These are phyloP conservation scores for Coemansia sp. DNA, from an alignment of 192 early-diverging fungal species.

Conservation along the genomic window DNA sequence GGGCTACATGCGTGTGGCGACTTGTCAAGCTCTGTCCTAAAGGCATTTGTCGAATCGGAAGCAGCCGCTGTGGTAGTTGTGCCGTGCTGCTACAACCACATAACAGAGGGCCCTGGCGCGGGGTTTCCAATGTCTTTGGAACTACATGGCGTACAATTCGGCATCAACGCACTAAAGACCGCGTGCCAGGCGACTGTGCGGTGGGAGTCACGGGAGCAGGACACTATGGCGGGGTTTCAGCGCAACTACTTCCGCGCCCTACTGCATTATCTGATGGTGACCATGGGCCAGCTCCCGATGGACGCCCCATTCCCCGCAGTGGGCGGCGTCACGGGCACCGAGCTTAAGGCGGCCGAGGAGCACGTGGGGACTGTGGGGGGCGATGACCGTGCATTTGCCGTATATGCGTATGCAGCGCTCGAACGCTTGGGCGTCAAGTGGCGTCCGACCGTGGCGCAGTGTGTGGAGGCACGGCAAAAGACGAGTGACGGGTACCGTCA, in stretches of 20 bases:
- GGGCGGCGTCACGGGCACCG: constrained; percentile 62
- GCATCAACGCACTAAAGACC: constrained; percentile 67
- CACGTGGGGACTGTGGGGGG: constrained; percentile 3
- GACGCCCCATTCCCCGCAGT: constrained; percentile 59
- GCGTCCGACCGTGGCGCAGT: constrained; percentile 39
- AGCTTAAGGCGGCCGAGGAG: constrained; percentile 44
- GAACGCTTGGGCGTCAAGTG: constrained; percentile 58
- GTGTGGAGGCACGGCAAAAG: constrained; percentile 25
- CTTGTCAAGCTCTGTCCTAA: constrained; percentile 72
- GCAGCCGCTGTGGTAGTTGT: constrained; percentile 67
- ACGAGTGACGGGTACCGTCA: constrained; percentile 54
- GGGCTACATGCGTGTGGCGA: constrained; percentile 89
- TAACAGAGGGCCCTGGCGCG: constrained; percentile 59
- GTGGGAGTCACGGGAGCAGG: constrained; percentile 67
- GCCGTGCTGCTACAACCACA: constrained; percentile 87
- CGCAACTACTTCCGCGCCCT: constrained; percentile 79
- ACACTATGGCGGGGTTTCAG: constrained; percentile 63
- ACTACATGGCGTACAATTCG: constrained; percentile 46
- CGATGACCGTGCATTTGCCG: constrained; percentile 47
- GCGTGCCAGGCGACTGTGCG: constrained; percentile 83
- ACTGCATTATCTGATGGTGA: constrained; percentile 70
- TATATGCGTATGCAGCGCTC: constrained; percentile 66
- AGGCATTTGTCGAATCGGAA: constrained; percentile 63
- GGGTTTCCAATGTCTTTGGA: constrained; percentile 38
- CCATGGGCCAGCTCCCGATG: constrained; percentile 53